Evolutionary conservation across 148 eudicot genomes (phyloP), one percentile per base, ranked within the genome.

Genomic region (Diospyros lotus): DNA sequence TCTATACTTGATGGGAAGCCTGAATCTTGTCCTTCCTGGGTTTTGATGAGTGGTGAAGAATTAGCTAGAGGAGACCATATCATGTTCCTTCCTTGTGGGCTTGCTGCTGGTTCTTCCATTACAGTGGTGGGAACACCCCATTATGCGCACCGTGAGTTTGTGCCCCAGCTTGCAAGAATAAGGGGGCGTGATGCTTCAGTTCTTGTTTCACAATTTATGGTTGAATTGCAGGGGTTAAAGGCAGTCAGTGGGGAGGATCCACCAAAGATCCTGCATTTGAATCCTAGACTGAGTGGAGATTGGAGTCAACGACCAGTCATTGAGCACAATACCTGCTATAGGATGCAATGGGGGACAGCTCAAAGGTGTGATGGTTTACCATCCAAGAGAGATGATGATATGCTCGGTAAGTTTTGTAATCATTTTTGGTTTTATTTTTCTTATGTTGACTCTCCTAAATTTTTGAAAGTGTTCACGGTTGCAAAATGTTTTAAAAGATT

Each of bases 261-360:
- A 28, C 98, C 98, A 0, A 95, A 89, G 74, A 95, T 95, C 81
- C 65, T 95, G 86, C 98, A 95, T 82, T 78, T 95, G 69, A 95
- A 95, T 89, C 98, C 98, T 84, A 85, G 98, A 73, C 64, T 95
- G 75, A 85, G 91, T 81, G 98, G 98, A 53, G 98, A 95, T 78
- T 95, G 98, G 98, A 95, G 96, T 80, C 88, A 72, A 59, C 85
- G 75, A 68, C 86, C 92, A 59, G 93, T 95, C 58, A 90, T 95
- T 85, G 98, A 95, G 82, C 97, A 90, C 53, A 95, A 95, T 66
- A 90, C 98, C 4, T 95, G 98, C 73, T 95, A 95, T 69, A 89
- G 98, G 81, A 95, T 95, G 98, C 98, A 95, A 73, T 95, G 98
- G 98, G 98, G 97, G 8, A 81, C 83, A 56, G 89, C 91, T 82